phyloP scores from a whole-genome alignment of 2,329 filamentous ascomycete genomes.

The Claviceps africana region DNA sequence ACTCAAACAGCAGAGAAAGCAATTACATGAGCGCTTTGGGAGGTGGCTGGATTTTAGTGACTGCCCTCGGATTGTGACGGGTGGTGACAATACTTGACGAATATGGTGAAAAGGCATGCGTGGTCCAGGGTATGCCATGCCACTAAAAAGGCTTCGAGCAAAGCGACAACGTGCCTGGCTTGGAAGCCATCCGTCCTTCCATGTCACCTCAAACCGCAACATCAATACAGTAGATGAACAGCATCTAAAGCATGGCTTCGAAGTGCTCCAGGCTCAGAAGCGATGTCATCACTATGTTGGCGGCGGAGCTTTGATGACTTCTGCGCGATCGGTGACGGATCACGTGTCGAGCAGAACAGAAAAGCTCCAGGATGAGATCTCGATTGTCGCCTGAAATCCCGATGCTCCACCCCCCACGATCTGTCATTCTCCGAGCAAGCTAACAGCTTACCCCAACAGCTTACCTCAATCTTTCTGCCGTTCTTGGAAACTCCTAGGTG shows the following conservation, averaged over 20 bases:
- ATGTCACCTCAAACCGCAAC: neutral
- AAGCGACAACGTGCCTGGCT: too few relatives aligned
- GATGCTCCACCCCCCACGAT: neutral
- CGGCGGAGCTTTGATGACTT: neutral
- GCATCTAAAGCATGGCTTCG: neutral
- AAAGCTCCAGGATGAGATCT: neutral
- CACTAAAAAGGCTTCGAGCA: too few relatives aligned
- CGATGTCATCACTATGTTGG: neutral
- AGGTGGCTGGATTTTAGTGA: neutral
- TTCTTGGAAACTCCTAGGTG: neutral
- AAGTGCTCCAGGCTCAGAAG: neutral
- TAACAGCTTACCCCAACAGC: neutral
- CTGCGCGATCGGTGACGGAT: neutral
- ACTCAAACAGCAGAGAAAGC: constrained; percentile 5
- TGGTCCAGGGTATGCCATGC: too few relatives aligned
- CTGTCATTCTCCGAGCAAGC: neutral
- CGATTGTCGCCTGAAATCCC: neutral
- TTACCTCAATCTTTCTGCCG: neutral
- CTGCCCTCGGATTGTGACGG: neutral
- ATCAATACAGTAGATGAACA: neutral
- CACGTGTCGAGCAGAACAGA: neutral
- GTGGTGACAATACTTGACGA: neutral
- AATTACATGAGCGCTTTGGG: neutral
- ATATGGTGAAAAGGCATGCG: too few relatives aligned
- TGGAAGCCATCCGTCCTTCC: too few relatives aligned